Base-by-base conservation (phyloP, 805 yeast species). In the Saccharomycopsis fermentans region DNA sequence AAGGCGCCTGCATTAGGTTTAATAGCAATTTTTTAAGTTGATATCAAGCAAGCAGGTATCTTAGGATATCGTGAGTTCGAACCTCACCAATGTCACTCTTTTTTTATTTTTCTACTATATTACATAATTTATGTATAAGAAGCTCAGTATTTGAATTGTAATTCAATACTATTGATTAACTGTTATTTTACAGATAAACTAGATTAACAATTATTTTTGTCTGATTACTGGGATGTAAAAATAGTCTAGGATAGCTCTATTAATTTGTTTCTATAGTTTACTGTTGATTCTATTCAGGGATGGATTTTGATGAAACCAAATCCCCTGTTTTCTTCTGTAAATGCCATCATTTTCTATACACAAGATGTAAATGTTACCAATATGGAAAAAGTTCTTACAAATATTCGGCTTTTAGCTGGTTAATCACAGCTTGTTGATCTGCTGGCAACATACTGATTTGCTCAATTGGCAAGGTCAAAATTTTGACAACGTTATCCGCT, bases 1-100 rank as follows among this genome's bases (percentile, higher is more conserved):
- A 58, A 58, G 60, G 60, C 60, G 60, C 51, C 57, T 50, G 60
- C 55, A 34, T 58, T 58, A 58, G 60, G 60, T n/a, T 51, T 14
- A 19, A 16, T 21, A 43, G 50, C 40, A 17, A 32, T 17, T 36
- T 26, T 37, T 55, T 35, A 43, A 16, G n/a, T 26, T 16, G 52
- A 3, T 6, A 43, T n/a, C n/a, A 56, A 47, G 26, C 52, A 14
- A 40, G 55, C 60, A 50, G 57, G 54, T 58, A 53, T 51, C 60
- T 52, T 48, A 39, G 60, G 60, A 51, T 58, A 32, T 43, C 60
- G 58, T 58, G 60, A 55, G 60, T 58, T 58, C 60, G 60, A 58
- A 55, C 37, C 60, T 55, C 60, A 58, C 48, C 60, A 55, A 47
- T 52, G 55, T 53, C 60, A 58, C 21, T 51, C 48, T 32, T 43